Evolutionary conservation across 2,329 filamentous ascomycete genomes (phyloP), one percentile per base, ranked within the genome.

Genomic region (Aspergillus texensis): DNA sequence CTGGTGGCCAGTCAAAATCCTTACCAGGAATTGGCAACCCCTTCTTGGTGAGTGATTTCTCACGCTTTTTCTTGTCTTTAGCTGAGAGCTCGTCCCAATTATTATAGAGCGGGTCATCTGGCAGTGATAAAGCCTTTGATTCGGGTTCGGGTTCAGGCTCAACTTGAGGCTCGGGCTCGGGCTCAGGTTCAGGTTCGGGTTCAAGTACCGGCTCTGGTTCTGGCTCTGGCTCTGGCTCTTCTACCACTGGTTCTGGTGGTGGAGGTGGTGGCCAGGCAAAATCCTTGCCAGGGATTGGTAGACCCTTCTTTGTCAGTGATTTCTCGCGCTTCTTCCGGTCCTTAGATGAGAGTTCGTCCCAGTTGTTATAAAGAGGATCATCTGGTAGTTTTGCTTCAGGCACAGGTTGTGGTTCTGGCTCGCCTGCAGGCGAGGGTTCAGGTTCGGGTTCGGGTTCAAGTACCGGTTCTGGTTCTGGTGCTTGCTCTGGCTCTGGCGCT

Each of bases 251-350:
- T 0, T 73, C 60, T 4, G 71, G 68, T 11, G 67, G 6, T 16
- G 50, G 16, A 2, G 66, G 67, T 3, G 70, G 65, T 2, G 72
- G 67, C 46, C 69, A 66, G 39, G 71, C 65, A 24, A 74, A 71
- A 32, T 74, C 70, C 48, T 72, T 71, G 24, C 72, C 72, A 1
- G 73, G 73, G 11, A 75, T 70, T 19, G 72, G 71, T 34, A 74
- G 71, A 52, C 67, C 72, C 56, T 74, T 75, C 46, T 68, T 69
- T 2, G 61, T 64, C 12, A 75, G 26, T 36, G 67, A 66, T 59
- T 72, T 74, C 57, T 80, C 78, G 57, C 79, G 78, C 66, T 79
- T 80, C 70, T 83, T 83, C 57, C 81, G 81, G 8, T 82, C 78
- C 60, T 80, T 81, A 2, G 77, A 75, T 30, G 72, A 74, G 61